phyloP scores from a whole-genome alignment of 1,284 basidiomycete species.

The Athelia sp. region DNA sequence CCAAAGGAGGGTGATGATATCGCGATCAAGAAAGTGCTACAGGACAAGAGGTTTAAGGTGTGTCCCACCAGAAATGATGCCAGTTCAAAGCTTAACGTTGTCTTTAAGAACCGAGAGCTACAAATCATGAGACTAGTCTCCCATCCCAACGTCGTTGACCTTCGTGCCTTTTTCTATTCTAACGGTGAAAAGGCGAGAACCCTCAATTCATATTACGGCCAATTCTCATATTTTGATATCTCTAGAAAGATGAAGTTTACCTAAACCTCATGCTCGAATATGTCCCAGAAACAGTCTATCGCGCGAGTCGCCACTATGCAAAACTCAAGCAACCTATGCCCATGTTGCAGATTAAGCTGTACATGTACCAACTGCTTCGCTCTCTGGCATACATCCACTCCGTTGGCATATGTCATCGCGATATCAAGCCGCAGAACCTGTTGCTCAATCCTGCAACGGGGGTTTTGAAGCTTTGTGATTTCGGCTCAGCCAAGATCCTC shows the following conservation, averaged over 20 bases:
- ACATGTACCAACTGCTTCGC: slow-evolving; percentile 97
- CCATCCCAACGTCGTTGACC: slow-evolving; percentile 97
- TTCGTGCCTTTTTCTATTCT: slow-evolving; percentile 98
- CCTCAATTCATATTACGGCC: slow-evolving; percentile 7
- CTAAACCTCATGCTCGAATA: slow-evolving; percentile 99
- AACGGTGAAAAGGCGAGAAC: slow-evolving; percentile 92
- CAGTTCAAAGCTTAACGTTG: not conserved
- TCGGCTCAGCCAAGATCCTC: slow-evolving; percentile 98
- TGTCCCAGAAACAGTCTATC: slow-evolving; percentile 99
- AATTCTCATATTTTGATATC: slow-evolving; percentile 11
- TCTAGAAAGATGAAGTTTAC: slow-evolving; percentile 98
- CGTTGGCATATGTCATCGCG: slow-evolving; percentile 95
- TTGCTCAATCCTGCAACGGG: slow-evolving; percentile 96
- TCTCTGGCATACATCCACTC: slow-evolving; percentile 98
- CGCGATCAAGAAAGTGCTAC: slow-evolving; percentile 99
- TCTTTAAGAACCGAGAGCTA: slow-evolving; percentile 89
- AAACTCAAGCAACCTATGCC: slow-evolving; percentile 99
- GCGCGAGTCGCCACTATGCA: slow-evolving; percentile 96
- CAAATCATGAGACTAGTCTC: slow-evolving; percentile 99
- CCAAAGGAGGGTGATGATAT: slow-evolving; percentile 77
- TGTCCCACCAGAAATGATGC: no score
- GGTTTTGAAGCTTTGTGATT: slow-evolving; percentile 97
- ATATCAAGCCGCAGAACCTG: slow-evolving; percentile 99
- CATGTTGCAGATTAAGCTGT: slow-evolving; percentile 98
- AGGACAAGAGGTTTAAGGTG: slow-evolving; percentile 99